A percentile compares a stretch with the other conserved stretches of the same genome.
Conservation (phyloP, 768 basidiomycete genomes). For the Trametes cubensis region DNA sequence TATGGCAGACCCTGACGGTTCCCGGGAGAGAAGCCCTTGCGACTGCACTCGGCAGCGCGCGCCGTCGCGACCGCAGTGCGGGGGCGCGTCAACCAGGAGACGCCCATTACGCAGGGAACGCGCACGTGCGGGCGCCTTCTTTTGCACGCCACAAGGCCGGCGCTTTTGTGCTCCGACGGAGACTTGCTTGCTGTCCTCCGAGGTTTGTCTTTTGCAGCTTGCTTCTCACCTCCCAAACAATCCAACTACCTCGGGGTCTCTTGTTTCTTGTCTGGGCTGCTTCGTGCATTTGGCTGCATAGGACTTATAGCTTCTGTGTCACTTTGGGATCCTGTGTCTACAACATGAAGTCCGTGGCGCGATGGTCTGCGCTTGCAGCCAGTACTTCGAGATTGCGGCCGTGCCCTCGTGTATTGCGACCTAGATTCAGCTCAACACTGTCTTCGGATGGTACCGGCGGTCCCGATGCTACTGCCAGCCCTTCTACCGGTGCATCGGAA, state of each 20-base stretch:
- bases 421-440: background rate
- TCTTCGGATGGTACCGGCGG: background rate
- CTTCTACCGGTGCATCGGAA: background rate
- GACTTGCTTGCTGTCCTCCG: too few relatives aligned
- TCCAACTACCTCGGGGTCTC: too few relatives aligned
- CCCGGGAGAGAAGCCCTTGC: background rate
- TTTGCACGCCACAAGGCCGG: background rate
- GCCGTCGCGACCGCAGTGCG: slow-evolving; percentile 5
- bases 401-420: background rate
- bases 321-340: too few relatives aligned
- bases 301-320: too few relatives aligned
- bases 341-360: background rate
- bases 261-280: too few relatives aligned
- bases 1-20: background rate
- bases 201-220: background rate
- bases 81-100: background rate
- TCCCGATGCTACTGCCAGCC: background rate
- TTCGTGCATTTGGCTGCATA: too few relatives aligned
- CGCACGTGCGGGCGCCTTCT: background rate
- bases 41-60: background rate
- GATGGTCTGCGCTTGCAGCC: slow-evolving; percentile 1
- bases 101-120: background rate
- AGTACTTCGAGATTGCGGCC: background rate
- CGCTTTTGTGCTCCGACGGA: background rate
- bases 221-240: background rate